Evolutionary conservation across 306 rosid genomes (phyloP).

Genomic region (Carpinus viminea): DNA sequence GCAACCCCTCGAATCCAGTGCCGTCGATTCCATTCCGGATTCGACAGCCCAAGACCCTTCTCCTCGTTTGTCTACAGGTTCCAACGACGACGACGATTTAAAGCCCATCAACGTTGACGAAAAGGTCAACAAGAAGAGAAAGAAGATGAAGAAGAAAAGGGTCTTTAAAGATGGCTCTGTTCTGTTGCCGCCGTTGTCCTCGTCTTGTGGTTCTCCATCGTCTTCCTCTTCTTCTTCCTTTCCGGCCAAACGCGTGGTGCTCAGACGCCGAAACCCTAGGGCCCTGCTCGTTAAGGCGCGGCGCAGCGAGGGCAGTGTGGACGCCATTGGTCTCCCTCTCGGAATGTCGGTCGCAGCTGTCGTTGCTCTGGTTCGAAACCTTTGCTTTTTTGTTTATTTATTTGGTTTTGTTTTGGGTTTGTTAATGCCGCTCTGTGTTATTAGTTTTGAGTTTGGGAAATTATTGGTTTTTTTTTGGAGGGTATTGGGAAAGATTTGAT

Average conservation of each 20-base stretch:
- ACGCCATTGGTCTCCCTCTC: conserved; percentile 62
- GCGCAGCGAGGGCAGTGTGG: conserved; percentile 41
- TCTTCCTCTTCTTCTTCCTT: conserved; percentile 28
- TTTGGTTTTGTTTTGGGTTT: background rate
- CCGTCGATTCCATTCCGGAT: conserved; percentile 8
- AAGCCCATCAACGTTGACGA: background rate
- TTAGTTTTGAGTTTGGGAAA: background rate
- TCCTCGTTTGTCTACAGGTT: background rate
- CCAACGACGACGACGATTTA: background rate
- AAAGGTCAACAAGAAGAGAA: conserved; percentile 9
- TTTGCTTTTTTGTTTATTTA: background rate
- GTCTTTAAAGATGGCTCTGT: conserved; percentile 30
- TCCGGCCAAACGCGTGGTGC: conserved; percentile 30
- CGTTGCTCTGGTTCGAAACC: conserved; percentile 61
- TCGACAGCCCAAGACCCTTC: conserved; percentile 28
- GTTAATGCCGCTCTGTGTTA: background rate
- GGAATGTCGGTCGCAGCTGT: conserved; percentile 92
- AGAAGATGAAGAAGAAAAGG: conserved; percentile 26
- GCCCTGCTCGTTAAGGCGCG: conserved; percentile 33
- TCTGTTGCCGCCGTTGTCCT: conserved; percentile 36
- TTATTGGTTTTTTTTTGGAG: background rate
- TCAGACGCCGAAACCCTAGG: conserved; percentile 63
- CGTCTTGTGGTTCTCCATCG: conserved; percentile 24
- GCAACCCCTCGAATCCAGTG: conserved; percentile 11
- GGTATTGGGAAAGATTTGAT: background rate